phyloP scores from a whole-genome alignment of 202 grass and related monocot genomes.

The Alloteropsis angusta region DNA sequence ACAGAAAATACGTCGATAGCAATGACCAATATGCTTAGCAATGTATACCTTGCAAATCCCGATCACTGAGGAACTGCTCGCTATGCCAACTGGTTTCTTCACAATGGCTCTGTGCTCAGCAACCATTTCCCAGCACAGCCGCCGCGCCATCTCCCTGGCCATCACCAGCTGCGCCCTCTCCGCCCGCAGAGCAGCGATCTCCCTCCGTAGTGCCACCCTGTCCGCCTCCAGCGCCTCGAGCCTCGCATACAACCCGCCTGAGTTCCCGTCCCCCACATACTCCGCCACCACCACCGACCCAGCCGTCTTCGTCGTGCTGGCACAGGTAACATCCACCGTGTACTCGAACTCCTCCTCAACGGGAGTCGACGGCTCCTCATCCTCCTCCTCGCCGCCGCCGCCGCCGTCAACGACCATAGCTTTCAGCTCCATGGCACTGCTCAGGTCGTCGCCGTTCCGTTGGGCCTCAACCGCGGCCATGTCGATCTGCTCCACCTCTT shows the following conservation, averaged over 20 bases:
- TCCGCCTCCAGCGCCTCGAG: slow-evolving; percentile 51
- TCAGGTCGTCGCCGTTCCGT: neutral
- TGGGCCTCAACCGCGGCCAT: neutral
- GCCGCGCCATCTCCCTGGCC: slow-evolving; percentile 43
- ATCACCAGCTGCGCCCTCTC: slow-evolving; percentile 49
- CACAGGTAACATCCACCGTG: slow-evolving; percentile 47
- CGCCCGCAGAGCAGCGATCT: slow-evolving; percentile 31
- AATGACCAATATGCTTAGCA: neutral
- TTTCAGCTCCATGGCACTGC: slow-evolving; percentile 22
- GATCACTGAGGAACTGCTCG: slow-evolving; percentile 25
- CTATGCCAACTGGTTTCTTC: slow-evolving; percentile 5
- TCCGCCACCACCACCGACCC: slow-evolving; percentile 36
- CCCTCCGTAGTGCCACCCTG: slow-evolving; percentile 29
- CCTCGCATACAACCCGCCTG: slow-evolving; percentile 31
- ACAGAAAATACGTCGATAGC: neutral
- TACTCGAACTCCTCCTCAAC: slow-evolving; percentile 40
- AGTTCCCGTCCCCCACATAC: slow-evolving; percentile 3
- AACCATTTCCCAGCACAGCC: slow-evolving; percentile 43
- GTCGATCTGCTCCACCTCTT: slow-evolving; percentile 11
- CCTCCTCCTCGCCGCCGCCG: neutral
- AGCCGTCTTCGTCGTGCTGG: slow-evolving; percentile 24
- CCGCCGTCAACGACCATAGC: slow-evolving; percentile 3
- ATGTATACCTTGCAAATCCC: slow-evolving; percentile 43
- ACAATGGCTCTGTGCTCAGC: slow-evolving; percentile 18
- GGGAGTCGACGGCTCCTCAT: neutral